These are phyloP conservation scores for Trichocomaceae sp. DNA, from an alignment of 2,329 filamentous ascomycete species.

Conservation along the genomic window DNA sequence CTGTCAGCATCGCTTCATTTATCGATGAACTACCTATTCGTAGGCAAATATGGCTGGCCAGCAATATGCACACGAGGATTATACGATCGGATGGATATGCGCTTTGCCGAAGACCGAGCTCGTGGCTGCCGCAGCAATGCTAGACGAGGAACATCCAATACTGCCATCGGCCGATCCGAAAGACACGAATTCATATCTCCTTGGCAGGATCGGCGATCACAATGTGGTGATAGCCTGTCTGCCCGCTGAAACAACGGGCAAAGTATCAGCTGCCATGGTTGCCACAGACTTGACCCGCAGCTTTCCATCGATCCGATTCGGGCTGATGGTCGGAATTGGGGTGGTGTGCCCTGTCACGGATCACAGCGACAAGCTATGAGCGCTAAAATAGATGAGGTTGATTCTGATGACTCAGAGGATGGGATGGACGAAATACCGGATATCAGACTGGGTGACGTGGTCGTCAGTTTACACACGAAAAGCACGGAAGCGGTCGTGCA, in stretches of 20 bases:
- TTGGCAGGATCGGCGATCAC: conserved; percentile 3
- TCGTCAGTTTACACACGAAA: too few relatives aligned
- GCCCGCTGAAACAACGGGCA: conserved; percentile 14
- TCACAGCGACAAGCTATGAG: too few relatives aligned
- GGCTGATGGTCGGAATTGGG: conserved; percentile 18
- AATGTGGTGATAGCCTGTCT: conserved; percentile 15
- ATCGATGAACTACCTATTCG: too few relatives aligned
- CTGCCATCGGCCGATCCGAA: neutral
- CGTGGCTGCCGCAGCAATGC: conserved; percentile 12
- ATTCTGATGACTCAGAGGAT: too few relatives aligned
- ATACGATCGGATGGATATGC: conserved; percentile 12
- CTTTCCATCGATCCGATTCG: conserved; percentile 16
- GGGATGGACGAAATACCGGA: too few relatives aligned
- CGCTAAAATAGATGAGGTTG: too few relatives aligned
- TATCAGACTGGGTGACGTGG: too few relatives aligned
- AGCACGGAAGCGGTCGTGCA: too few relatives aligned
- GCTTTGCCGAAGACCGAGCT: conserved; percentile 14
- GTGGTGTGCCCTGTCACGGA: conserved; percentile 9
- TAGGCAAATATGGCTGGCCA: too few relatives aligned
- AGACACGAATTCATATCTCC: conserved; percentile 2
- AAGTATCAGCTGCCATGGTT: conserved; percentile 15
- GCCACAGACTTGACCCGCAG: conserved; percentile 16
- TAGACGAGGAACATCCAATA: conserved; percentile 9
- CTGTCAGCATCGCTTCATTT: too few relatives aligned
- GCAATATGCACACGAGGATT: too few relatives aligned